These are phyloP conservation scores for Massarina eburnea DNA, from an alignment of 2,329 filamentous ascomycete species.

Conservation along the genomic window DNA sequence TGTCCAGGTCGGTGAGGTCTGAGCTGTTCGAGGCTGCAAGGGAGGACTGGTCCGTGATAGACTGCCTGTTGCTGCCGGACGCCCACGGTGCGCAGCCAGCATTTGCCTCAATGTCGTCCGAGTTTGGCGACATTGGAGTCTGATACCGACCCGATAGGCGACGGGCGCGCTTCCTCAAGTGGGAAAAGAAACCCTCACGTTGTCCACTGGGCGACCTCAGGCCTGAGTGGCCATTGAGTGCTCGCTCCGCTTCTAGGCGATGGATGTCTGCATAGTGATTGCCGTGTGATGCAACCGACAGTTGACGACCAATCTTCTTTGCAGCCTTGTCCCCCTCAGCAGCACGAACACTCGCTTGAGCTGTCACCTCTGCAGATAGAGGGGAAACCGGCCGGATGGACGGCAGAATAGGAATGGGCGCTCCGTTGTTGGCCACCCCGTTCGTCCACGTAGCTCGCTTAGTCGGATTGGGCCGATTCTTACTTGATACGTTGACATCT, in stretches of 20 bases:
- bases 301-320: constrained; percentile 93
- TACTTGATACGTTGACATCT: constrained; percentile 48
- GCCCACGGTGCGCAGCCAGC: constrained; percentile 89
- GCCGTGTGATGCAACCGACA: constrained; percentile 87
- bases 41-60: constrained; percentile 63
- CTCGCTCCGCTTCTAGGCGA: constrained; percentile 86
- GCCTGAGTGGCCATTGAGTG: constrained; percentile 78
- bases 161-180: constrained; percentile 88
- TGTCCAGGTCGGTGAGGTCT: constrained; percentile 63
- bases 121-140: constrained; percentile 73
- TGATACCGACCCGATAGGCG: constrained; percentile 91
- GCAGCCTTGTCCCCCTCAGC: constrained; percentile 61
- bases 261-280: constrained; percentile 92
- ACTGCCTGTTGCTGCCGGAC: constrained; percentile 75
- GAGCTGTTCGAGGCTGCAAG: constrained; percentile 50
- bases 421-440: constrained; percentile 70
- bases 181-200: constrained; percentile 97
- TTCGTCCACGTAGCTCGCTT: constrained; percentile 96
- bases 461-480: constrained; percentile 60
- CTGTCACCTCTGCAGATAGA: constrained; percentile 90
- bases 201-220: constrained; percentile 76
- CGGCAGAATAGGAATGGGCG: constrained; percentile 93
- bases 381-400: constrained; percentile 94
- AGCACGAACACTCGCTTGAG: constrained; percentile 73
- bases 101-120: constrained; percentile 90